Conservation (phyloP, 768 basidiomycete genomes). For the Podaxis rugospora region DNA sequence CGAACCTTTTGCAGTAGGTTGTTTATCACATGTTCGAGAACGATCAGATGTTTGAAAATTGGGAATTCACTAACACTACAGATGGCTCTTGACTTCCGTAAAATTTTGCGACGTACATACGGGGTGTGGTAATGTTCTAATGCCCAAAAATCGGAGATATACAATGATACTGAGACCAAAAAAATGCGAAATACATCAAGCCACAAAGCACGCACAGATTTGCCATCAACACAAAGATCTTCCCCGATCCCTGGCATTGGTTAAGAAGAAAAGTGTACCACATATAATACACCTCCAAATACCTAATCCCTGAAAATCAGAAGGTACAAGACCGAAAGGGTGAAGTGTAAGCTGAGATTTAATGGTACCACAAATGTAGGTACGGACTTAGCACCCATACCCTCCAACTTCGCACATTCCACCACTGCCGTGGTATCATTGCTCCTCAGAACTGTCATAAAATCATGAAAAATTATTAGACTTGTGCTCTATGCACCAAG, state of each 20-base stretch:
- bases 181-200: neutral
- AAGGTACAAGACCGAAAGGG: no score
- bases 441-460: no score
- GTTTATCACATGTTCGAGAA: no score
- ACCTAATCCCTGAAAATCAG: no score
- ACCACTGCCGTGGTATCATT: no score
- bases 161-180: neutral
- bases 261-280: neutral
- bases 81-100: neutral
- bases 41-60: neutral
- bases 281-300: no score
- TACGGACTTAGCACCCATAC: no score
- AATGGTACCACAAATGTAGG: no score
- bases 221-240: neutral
- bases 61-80: neutral
- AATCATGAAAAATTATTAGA: no score
- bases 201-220: neutral
- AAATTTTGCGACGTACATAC: neutral
- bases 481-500: no score
- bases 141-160: neutral
- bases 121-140: neutral
- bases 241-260: neutral
- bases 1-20: slow-evolving; percentile 19
- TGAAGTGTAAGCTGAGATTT: no score
- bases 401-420: no score